A percentile compares a stretch with the other conserved stretches of the same genome.
These are phyloP conservation scores for Sporothrix pallida DNA, from an alignment of 2,329 filamentous ascomycete species.

Conservation along the genomic window DNA sequence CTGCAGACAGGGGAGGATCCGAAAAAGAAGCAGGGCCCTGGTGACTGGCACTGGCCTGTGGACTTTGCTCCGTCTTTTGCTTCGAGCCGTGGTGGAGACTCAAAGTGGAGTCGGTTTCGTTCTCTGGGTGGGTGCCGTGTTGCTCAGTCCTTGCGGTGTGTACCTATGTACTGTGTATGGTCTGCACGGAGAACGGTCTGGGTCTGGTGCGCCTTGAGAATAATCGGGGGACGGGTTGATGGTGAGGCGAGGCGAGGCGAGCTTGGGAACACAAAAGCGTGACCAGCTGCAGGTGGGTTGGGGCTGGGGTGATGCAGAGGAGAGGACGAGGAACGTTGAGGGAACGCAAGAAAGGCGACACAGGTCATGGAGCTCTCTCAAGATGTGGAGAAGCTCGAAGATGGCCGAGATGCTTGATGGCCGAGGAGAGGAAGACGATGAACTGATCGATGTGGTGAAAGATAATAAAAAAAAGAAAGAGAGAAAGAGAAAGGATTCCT, in stretches of 20 bases:
- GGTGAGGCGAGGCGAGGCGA: conserved; percentile 24
- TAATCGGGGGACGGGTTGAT: background rate
- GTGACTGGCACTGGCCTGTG: conserved; percentile 8
- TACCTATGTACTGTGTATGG: background rate
- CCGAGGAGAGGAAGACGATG: background rate
- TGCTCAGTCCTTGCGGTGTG: background rate
- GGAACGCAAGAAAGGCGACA: background rate
- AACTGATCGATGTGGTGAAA: background rate
- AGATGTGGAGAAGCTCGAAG: conserved; percentile 17
- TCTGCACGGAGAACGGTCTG: background rate
- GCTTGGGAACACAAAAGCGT: conserved; percentile 26
- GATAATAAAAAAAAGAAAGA: background rate
- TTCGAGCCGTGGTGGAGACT: conserved; percentile 30
- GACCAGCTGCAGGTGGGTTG: conserved; percentile 11
- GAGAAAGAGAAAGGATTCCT: background rate
- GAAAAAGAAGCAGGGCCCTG: conserved; percentile 18
- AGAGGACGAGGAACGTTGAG: background rate
- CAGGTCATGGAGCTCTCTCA: background rate
- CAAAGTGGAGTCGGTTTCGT: conserved; percentile 27
- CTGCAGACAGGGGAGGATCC: conserved; percentile 15
- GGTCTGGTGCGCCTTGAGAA: conserved; percentile 22
- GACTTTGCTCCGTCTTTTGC: conserved; percentile 17
- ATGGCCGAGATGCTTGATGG: background rate
- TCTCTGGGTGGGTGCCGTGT: conserved; percentile 28
- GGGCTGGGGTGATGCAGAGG: conserved; percentile 4